Evolutionary conservation across 345 rosid species (phyloP), one percentile per base, ranked within the genome.

Genomic region (Citrus mangshanensis): DNA sequence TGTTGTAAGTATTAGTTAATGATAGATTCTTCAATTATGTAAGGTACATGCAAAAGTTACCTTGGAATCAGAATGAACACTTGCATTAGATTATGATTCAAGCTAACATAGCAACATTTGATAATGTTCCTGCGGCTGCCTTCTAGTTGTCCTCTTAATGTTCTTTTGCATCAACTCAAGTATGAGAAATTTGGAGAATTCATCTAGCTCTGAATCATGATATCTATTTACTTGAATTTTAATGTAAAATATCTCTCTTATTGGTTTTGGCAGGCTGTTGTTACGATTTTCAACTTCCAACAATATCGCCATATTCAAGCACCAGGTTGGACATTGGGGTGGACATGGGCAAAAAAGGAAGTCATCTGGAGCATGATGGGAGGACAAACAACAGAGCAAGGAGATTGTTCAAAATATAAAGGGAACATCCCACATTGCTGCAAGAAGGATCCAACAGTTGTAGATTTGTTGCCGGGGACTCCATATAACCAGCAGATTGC

Each of bases 331-430:
- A 86, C 90, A 59, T 79, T 95, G 76, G 94, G 97, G 55, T 95
- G 97, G 99, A 87, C 91, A 76, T 95, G 98, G 99, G 90, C 91
- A 0, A 92, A 91, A 84, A 93, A 91, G 76, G 98, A 93, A 85
- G 94, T 93, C 73, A 93, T 93, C 58, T 95, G 98, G 98, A 87
- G 82, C 81, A 90, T 92, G 95, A 46, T 86, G 74, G 98, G 99
- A 35, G 89, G 84, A 38, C 96, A 91, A 86, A 85, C 96, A 51
- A 93, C 92, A 1, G 96, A 92, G 60, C 98, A 95, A 87, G 99
- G 98, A 58, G 96, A 95, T 87, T 95, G 97, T 81, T 93, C 97
- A 10, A 95, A 77, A 83, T 95, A 85, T 89, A 94, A 92, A 81
- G 91, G 89, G 54, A 89, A 82, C 72, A 46, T 84, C 74, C 98